These are phyloP conservation scores for Lepidium campestre DNA, from an alignment of 441 rosid species.

Conservation along the genomic window DNA sequence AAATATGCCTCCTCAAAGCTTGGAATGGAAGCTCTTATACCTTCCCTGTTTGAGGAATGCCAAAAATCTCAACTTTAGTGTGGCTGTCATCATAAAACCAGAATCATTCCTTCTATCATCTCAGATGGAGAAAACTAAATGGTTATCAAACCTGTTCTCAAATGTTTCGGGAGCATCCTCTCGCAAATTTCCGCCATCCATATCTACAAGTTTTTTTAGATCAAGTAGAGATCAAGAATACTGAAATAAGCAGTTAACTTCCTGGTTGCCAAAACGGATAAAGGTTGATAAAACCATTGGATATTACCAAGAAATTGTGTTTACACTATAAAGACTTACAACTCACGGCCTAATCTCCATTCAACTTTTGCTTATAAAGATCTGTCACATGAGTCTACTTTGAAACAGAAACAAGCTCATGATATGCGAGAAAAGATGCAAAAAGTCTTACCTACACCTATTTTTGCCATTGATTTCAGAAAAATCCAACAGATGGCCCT, in stretches of 20 bases:
- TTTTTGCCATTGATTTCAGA: neutral
- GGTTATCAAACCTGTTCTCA: conserved; percentile 45
- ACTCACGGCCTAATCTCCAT: neutral
- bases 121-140: neutral
- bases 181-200: conserved; percentile 46
- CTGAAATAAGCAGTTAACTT: neutral
- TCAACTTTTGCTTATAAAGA: neutral
- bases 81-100: neutral
- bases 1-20: conserved; percentile 55
- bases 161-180: conserved; percentile 68
- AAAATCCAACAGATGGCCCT: neutral
- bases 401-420: neutral
- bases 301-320: neutral
- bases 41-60: conserved; percentile 37
- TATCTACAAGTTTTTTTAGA: conserved; percentile 33
- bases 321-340: neutral
- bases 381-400: neutral
- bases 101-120: neutral
- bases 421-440: neutral
- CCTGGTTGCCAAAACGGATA: neutral
- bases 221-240: neutral
- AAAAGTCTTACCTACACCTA: neutral
- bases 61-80: neutral
- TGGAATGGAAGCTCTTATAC: conserved; percentile 56
- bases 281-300: neutral